These are phyloP conservation scores for Mortierella sp. DNA, from an alignment of 371 early-diverging fungal species.

Conservation along the genomic window DNA sequence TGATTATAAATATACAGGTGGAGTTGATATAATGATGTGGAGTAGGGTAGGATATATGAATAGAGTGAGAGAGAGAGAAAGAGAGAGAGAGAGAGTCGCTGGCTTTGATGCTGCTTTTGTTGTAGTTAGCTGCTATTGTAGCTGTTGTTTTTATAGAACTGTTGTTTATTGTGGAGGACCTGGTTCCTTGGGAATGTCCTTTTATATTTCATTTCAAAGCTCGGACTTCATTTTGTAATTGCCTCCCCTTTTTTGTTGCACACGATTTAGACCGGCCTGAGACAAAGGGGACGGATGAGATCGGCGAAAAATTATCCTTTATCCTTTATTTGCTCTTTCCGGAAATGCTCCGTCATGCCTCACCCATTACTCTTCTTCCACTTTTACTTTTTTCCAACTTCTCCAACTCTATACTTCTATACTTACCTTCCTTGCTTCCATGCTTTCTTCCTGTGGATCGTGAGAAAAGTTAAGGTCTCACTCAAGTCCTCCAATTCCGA, in stretches of 20 bases:
- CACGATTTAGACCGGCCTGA: conserved; percentile 5
- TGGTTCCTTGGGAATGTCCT: neutral
- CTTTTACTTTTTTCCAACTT: too few species aligned
- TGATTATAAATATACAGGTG: neutral
- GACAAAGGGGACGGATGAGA: conserved; percentile 22
- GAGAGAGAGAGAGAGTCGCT: neutral
- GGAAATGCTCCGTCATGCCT: neutral
- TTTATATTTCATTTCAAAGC: neutral
- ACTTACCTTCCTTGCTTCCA: neutral
- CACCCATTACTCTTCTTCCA: neutral
- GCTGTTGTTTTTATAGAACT: neutral
- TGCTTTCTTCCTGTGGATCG: neutral
- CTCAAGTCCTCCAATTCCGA: too few species aligned
- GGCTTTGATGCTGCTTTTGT: neutral
- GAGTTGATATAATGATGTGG: neutral
- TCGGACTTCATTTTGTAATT: too few species aligned
- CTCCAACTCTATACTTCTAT: too few species aligned
- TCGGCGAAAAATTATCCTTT: conserved; percentile 12
- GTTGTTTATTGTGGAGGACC: neutral
- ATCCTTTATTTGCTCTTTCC: conserved; percentile 24
- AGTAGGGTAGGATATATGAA: neutral
- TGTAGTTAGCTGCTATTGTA: neutral
- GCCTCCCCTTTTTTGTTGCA: neutral
- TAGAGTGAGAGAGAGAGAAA: neutral
- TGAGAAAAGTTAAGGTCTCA: too few species aligned